Evolutionary conservation across 1,284 basidiomycete species (phyloP).

Genomic region (Xerocomus amazonicus): DNA sequence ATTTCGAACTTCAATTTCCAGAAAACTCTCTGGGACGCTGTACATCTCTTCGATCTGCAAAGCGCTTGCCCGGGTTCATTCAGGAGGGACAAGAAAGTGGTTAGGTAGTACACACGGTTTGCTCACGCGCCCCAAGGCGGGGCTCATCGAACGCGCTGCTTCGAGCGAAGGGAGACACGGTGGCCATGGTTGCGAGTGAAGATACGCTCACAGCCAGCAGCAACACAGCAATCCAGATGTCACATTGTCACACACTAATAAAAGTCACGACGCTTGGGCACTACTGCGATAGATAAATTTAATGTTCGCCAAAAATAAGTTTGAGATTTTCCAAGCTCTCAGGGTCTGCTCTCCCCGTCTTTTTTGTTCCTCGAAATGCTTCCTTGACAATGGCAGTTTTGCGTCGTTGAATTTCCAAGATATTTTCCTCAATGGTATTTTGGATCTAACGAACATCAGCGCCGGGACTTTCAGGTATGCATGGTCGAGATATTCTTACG

Average conservation of each 20-base stretch:
- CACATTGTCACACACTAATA: constrained; percentile 21
- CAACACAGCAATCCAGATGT: constrained; percentile 23
- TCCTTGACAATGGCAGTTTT: constrained; percentile 84
- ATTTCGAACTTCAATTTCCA: constrained; percentile 97
- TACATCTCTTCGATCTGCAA: constrained; percentile 97
- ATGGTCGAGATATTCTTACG: constrained; percentile 42
- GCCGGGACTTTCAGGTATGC: neutral
- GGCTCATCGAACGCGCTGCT: constrained; percentile 73
- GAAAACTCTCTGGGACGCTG: constrained; percentile 92
- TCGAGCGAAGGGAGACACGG: constrained; percentile 79
- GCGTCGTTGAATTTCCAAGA: constrained; percentile 84
- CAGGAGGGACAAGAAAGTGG: constrained; percentile 19
- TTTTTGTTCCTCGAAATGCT: constrained; percentile 59
- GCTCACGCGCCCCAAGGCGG: constrained; percentile 65
- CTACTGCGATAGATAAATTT: too few species aligned
- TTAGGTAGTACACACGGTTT: constrained; percentile 61
- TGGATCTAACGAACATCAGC: constrained; percentile 45
- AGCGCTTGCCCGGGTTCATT: constrained; percentile 34
- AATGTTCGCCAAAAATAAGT: constrained; percentile 19
- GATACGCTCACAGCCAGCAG: constrained; percentile 14
- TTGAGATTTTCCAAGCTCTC: constrained; percentile 72
- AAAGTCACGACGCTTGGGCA: too few species aligned
- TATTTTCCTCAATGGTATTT: constrained; percentile 76
- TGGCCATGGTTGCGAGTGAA: constrained; percentile 44
- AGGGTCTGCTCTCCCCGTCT: constrained; percentile 43